A percentile compares a stretch with the other conserved stretches of the same genome.
These are phyloP conservation scores for Cochlearia excelsa DNA, from an alignment of 345 rosid species.

Conservation along the genomic window DNA sequence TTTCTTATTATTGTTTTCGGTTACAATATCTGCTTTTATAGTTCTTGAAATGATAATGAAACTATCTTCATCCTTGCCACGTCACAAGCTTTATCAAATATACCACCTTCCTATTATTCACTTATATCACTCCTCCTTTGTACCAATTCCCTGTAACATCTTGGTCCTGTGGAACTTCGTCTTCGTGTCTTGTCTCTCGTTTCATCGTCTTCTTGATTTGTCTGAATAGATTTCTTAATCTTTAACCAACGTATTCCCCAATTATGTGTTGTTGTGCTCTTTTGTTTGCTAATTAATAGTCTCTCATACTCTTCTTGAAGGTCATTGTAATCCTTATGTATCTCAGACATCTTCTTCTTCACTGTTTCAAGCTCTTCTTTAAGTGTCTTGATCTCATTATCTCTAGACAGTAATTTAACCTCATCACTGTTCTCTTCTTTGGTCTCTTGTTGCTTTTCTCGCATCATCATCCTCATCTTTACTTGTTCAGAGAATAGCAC, in stretches of 20 bases:
- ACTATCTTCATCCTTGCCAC: no score
- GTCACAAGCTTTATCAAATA: no score
- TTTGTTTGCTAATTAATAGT: conserved; percentile 48
- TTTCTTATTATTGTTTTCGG: no score
- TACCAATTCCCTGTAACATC: no score
- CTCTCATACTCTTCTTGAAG: conserved; percentile 61
- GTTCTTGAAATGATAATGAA: no score
- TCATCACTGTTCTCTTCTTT: conserved; percentile 40
- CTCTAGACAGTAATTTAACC: conserved; percentile 41
- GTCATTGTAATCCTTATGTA: conserved; percentile 61
- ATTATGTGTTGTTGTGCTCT: conserved; percentile 17
- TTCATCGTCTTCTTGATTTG: conserved; percentile 45
- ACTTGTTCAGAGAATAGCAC: conserved; percentile 76
- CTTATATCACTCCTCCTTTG: no score
- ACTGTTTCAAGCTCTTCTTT: conserved; percentile 56
- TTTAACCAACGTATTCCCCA: conserved; percentile 55
- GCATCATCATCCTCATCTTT: conserved; percentile 69
- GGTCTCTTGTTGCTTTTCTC: conserved; percentile 48
- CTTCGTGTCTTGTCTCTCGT: conserved; percentile 34
- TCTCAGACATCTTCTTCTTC: conserved; percentile 57
- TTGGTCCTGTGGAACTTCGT: conserved; percentile 27
- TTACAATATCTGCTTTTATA: no score
- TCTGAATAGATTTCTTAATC: conserved; percentile 48
- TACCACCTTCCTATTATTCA: no score
- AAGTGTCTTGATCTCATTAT: conserved; percentile 48